These are phyloP conservation scores for Metschnikowia arizonensis DNA, from an alignment of 805 yeast genomes.

Conservation along the genomic window DNA sequence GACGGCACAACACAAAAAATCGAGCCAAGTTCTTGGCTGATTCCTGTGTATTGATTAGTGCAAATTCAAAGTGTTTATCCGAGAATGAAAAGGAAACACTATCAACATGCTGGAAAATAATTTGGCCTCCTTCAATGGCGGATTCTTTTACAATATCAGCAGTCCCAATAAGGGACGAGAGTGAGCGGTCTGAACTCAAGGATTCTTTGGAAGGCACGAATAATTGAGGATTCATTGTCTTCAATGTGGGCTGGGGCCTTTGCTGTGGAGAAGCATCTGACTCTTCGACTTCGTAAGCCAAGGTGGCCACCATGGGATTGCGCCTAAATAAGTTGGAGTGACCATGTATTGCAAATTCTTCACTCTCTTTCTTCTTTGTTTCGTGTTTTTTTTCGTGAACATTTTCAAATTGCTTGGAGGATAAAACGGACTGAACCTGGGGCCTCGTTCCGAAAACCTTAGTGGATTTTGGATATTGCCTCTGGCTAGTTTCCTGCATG, in stretches of 20 bases:
- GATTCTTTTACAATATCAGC: conserved; percentile 1
- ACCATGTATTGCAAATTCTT: not conserved
- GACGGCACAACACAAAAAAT: conserved; percentile 20
- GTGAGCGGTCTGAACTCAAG: not conserved
- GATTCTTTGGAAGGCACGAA: conserved; percentile 11
- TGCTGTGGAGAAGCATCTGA: not conserved
- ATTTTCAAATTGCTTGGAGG: not conserved
- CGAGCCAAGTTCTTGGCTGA: conserved; percentile 18
- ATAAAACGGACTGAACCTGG: not conserved
- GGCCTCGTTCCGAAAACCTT: not conserved
- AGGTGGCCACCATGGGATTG: conserved; percentile 27
- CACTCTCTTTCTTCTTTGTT: not conserved
- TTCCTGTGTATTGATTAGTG: conserved; percentile 21
- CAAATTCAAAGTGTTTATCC: conserved; percentile 24
- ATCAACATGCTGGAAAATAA: conserved; percentile 12
- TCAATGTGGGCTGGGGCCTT: not conserved
- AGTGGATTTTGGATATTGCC: not conserved
- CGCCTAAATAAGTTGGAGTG: conserved; percentile 14
- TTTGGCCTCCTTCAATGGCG: conserved; percentile 13
- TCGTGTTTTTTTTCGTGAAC: no score
- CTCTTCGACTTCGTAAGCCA: conserved; percentile 33
- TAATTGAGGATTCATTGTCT: conserved; percentile 4
- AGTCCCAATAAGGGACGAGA: conserved; percentile 10
- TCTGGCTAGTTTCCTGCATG: not conserved
- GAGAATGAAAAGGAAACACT: conserved; percentile 12